phyloP scores from a whole-genome alignment of 768 basidiomycete genomes.

The Mycena olivaceomarginata region DNA sequence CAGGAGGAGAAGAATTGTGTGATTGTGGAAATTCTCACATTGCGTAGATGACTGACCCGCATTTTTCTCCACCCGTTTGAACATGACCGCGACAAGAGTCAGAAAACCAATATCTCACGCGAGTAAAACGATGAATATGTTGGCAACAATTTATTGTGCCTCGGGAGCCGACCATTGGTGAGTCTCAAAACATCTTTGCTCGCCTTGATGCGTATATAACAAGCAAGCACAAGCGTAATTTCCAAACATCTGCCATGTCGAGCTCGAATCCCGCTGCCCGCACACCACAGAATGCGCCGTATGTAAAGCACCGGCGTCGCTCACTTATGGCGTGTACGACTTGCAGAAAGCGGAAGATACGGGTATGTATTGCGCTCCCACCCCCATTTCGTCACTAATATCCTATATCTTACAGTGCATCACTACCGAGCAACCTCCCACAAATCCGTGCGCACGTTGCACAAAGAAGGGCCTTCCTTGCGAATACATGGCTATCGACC shows the following conservation, averaged over 20 bases:
- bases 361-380: neutral
- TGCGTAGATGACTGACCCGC: neutral
- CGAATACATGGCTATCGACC: slow-evolving; percentile 2
- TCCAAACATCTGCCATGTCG: neutral
- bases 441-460: slow-evolving; percentile 16
- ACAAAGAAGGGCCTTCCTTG: neutral
- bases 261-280: neutral
- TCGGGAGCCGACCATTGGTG: neutral
- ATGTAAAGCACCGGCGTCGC: neutral
- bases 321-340: slow-evolving; percentile 7
- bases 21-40: neutral
- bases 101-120: too few relatives aligned
- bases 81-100: neutral
- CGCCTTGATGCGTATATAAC: neutral
- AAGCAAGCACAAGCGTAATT: neutral
- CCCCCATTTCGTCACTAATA: neutral
- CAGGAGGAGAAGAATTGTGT: neutral
- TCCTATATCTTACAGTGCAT: neutral
- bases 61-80: neutral
- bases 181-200: neutral
- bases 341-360: slow-evolving; percentile 9
- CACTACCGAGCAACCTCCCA: slow-evolving; percentile 3
- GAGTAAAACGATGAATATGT: neutral
- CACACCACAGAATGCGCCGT: neutral
- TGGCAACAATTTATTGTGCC: neutral